Evolutionary conservation across 2,329 filamentous ascomycete genomes (phyloP).

Genomic region (Orbilia blumenaviensis): DNA sequence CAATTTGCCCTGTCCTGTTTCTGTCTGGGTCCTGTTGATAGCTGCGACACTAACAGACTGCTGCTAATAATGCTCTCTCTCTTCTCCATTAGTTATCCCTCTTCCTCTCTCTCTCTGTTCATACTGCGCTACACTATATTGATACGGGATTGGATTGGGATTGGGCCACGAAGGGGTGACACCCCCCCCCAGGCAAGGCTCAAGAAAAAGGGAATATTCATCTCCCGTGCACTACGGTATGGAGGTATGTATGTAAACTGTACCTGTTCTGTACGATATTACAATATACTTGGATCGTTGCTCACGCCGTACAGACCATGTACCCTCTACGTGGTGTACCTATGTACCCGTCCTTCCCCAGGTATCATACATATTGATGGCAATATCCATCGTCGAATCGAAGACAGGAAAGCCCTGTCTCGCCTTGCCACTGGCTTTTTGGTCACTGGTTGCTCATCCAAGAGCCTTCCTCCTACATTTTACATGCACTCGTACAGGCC

Average conservation of each 20-base stretch:
- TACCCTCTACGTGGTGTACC: background rate
- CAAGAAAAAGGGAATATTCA: constrained; percentile 1
- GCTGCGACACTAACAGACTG: constrained; percentile 14
- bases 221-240: background rate
- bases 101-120: too few relatives aligned
- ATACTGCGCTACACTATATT: background rate
- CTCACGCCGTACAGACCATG: background rate
- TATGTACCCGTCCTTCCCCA: background rate
- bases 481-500: too few relatives aligned
- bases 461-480: constrained; percentile 14
- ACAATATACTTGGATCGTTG: too few relatives aligned
- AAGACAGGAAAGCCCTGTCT: background rate
- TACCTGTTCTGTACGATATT: too few relatives aligned
- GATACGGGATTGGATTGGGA: constrained; percentile 11
- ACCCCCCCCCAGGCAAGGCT: constrained; percentile 1
- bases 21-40: too few relatives aligned
- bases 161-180: constrained; percentile 22
- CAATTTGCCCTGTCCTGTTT: constrained; percentile 27
- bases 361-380: too few relatives aligned
- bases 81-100: too few relatives aligned
- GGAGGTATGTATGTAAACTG: background rate
- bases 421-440: constrained; percentile 14
- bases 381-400: background rate
- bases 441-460: background rate
- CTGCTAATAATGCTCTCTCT: too few relatives aligned